These are phyloP conservation scores for Sordariomycetes sp. DNA, from an alignment of 2,329 filamentous ascomycete genomes.

Conservation along the genomic window DNA sequence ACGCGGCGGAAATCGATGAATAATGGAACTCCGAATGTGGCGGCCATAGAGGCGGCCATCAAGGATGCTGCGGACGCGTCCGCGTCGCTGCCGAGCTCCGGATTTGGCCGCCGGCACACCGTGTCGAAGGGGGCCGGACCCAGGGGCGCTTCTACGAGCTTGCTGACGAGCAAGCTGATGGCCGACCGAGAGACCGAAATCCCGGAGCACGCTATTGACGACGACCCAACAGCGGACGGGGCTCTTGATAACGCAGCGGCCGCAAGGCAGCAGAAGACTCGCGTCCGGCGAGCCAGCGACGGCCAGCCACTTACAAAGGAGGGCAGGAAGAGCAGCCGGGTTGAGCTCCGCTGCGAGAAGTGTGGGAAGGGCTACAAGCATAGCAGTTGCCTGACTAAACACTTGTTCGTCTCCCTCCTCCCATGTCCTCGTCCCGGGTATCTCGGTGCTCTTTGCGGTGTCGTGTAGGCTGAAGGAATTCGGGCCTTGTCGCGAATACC, in stretches of 20 bases:
- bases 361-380: conserved; percentile 99
- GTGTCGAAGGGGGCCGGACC: conserved; percentile 31
- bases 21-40: conserved; percentile 54
- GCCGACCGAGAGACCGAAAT: conserved; percentile 36
- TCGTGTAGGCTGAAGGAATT: background rate
- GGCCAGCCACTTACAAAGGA: conserved; percentile 74
- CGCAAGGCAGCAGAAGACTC: conserved; percentile 33
- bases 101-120: conserved; percentile 9
- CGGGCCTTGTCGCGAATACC: background rate
- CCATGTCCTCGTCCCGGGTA: conserved; percentile 18
- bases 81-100: conserved; percentile 8
- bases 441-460: conserved; percentile 17
- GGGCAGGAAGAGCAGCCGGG: conserved; percentile 67
- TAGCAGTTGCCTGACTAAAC: conserved; percentile 99
- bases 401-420: conserved; percentile 75
- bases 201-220: conserved; percentile 56
- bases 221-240: conserved; percentile 47
- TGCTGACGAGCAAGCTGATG: conserved; percentile 48
- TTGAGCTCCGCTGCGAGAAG: conserved; percentile 90
- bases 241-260: conserved; percentile 43
- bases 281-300: conserved; percentile 64
- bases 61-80: conserved; percentile 32
- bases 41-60: conserved; percentile 56
- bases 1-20: conserved; percentile 81
- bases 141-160: conserved; percentile 20